Evolutionary conservation across 108 stramenopile genomes (phyloP).

Genomic region (Parmales sp.): DNA sequence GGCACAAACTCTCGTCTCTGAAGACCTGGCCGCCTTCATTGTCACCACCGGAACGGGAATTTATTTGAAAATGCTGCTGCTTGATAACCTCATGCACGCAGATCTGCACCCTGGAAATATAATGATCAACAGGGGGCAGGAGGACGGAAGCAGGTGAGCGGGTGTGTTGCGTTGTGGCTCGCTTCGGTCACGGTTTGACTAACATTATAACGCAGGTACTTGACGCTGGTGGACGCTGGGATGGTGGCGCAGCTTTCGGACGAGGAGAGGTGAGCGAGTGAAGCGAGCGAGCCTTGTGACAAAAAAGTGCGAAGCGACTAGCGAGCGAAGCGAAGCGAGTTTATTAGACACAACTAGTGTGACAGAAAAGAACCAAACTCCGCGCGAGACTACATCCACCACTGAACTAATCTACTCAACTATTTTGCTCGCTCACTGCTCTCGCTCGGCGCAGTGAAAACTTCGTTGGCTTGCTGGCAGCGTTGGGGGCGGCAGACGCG

Average conservation of each 20-base stretch:
- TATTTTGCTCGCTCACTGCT: background rate
- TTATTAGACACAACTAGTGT: no score
- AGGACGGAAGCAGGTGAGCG: conserved; percentile 11
- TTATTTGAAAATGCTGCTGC: conserved; percentile 75
- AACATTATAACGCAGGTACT: background rate
- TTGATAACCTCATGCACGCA: conserved; percentile 70
- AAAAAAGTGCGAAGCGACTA: background rate
- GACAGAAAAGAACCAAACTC: no score
- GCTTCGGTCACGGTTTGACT: background rate
- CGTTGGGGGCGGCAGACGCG: conserved; percentile 58
- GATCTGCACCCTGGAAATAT: conserved; percentile 69
- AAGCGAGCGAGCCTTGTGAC: background rate
- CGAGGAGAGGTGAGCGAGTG: conserved; percentile 24
- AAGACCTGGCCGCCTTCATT: conserved; percentile 40
- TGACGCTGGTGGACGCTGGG: conserved; percentile 71
- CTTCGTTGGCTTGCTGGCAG: conserved; percentile 61
- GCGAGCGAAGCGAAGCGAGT: no score
- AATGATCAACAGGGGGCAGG: conserved; percentile 19
- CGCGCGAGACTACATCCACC: no score
- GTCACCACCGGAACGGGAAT: conserved; percentile 58
- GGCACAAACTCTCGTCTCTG: conserved; percentile 28
- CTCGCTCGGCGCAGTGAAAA: background rate
- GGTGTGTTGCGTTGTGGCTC: background rate
- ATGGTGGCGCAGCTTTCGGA: conserved; percentile 66
- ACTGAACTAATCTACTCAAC: background rate